Conservation (phyloP, 106 monocot genomes). For the Dendrobium officinale region DNA sequence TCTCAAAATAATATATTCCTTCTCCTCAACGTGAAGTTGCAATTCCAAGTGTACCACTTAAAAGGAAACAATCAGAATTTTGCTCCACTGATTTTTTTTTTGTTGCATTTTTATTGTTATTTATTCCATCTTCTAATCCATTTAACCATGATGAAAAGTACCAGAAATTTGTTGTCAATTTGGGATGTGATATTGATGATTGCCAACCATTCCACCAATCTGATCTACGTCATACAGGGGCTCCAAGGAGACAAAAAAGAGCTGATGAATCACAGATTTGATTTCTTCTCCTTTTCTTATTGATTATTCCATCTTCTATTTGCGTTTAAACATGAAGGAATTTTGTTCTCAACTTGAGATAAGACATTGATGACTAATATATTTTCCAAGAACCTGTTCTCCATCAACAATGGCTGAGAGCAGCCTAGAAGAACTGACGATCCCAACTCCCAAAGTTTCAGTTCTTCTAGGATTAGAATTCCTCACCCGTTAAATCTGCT, state of each 20-base stretch:
- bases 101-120: background rate
- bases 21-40: background rate
- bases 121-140: background rate
- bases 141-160: background rate
- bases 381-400: background rate
- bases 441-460: background rate
- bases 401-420: background rate
- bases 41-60: background rate
- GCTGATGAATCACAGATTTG: background rate
- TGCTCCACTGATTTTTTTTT: background rate
- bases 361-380: background rate
- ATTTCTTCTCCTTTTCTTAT: background rate
- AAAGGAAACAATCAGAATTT: background rate
- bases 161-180: background rate
- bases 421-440: background rate
- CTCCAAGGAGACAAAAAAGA: background rate
- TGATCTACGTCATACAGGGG: background rate
- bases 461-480: background rate
- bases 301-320: background rate
- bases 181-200: background rate
- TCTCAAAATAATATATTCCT: background rate
- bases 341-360: background rate
- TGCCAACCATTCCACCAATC: background rate
- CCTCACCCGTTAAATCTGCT: background rate
- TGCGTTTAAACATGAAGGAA: background rate